Evolutionary conservation across 305 asterid species (phyloP).

Genomic region (Fraxinus xanthoxyloides): DNA sequence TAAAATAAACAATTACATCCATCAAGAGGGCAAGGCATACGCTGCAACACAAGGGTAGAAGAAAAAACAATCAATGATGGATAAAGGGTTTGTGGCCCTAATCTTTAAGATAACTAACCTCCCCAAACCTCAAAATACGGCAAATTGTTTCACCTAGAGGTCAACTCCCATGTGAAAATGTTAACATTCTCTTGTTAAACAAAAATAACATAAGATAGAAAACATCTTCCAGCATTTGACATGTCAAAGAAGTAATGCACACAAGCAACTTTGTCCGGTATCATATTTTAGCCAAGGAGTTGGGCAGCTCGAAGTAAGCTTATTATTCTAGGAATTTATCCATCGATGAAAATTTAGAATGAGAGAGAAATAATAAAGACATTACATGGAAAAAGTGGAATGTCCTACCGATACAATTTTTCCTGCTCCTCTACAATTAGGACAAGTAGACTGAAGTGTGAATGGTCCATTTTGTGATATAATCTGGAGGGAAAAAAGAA

Average conservation of each 20-base stretch:
- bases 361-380: not conserved
- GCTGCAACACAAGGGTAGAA: not conserved
- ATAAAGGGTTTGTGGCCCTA: too few species aligned
- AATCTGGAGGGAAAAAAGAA: conserved; percentile 36
- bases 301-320: not conserved
- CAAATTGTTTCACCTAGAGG: not conserved
- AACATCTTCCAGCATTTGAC: not conserved
- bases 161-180: not conserved
- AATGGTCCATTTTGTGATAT: conserved; percentile 60
- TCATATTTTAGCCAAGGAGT: not conserved
- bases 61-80: not conserved
- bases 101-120: not conserved
- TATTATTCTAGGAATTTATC: not conserved
- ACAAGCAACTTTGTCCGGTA: not conserved
- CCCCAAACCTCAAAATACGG: not conserved
- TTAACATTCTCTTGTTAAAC: not conserved
- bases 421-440: conserved; percentile 72
- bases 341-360: not conserved
- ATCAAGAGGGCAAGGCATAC: not conserved
- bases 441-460: conserved; percentile 66
- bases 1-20: not conserved
- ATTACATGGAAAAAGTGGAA: conserved; percentile 8
- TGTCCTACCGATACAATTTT: conserved; percentile 75
- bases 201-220: not conserved
- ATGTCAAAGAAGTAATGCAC: not conserved